Evolutionary conservation across 805 yeast species (phyloP).

Genomic region (Wickerhamiella domercqiae): DNA sequence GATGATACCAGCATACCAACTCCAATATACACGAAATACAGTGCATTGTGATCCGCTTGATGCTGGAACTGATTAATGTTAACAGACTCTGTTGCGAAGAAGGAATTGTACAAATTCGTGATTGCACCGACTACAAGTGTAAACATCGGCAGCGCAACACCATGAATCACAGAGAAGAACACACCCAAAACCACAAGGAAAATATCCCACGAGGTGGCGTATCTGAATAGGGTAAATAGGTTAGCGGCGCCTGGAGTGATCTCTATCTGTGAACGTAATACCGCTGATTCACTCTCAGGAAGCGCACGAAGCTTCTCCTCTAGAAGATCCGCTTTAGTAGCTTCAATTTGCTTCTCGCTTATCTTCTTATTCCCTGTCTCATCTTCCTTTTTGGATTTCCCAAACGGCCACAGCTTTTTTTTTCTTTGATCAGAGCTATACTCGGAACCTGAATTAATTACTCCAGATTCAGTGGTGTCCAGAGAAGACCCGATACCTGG

Average conservation of each 20-base stretch:
- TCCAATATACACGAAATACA: conserved; percentile 29
- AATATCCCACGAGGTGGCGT: conserved; percentile 22
- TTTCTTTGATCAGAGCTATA: background rate
- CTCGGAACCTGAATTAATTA: no score
- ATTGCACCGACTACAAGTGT: conserved; percentile 28
- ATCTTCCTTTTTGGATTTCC: background rate
- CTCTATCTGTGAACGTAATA: conserved; percentile 23
- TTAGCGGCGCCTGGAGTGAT: conserved; percentile 15
- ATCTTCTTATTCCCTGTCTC: background rate
- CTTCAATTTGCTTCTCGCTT: background rate
- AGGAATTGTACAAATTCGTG: conserved; percentile 25
- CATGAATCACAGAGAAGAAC: conserved; percentile 24
- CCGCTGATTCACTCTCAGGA: conserved; percentile 21
- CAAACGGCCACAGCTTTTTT: background rate
- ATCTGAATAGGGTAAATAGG: conserved; percentile 23
- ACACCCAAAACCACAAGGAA: conserved; percentile 21
- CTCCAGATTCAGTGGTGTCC: no score
- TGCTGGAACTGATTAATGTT: conserved; percentile 22
- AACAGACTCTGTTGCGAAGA: conserved; percentile 17
- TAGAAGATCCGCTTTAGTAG: conserved; percentile 2
- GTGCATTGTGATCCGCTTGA: conserved; percentile 23
- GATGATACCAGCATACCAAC: conserved; percentile 24
- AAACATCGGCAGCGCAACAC: conserved; percentile 29
- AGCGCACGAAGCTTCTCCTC: conserved; percentile 14
- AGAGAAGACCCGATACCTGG: no score